A percentile compares a stretch with the other conserved stretches of the same genome.
These are phyloP conservation scores for Cercophora newfieldiana DNA, from an alignment of 495 filamentous ascomycete species.

Conservation along the genomic window DNA sequence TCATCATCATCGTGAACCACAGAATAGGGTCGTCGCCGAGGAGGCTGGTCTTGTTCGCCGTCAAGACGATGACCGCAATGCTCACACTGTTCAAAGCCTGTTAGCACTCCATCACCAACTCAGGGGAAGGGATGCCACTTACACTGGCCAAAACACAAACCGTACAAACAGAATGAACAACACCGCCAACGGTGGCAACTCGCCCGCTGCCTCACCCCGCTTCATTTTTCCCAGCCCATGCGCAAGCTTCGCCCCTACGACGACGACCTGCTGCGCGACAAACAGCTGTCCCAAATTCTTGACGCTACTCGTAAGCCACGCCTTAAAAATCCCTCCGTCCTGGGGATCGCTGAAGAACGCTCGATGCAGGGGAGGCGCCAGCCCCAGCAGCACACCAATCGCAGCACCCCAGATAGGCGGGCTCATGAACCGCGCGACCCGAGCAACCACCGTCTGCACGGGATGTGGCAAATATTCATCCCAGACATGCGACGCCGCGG, in stretches of 20 bases:
- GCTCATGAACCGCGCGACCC: conserved; percentile 56
- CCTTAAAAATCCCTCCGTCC: conserved; percentile 64
- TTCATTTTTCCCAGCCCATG: conserved; percentile 53
- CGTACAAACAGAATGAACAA: conserved; percentile 58
- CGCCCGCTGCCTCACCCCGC: conserved; percentile 31
- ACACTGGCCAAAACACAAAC: conserved; percentile 65
- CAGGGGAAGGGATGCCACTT: not conserved
- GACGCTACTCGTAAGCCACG: conserved; percentile 66
- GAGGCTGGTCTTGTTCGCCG: conserved; percentile 57
- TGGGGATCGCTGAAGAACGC: conserved; percentile 62
- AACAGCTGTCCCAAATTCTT: conserved; percentile 68
- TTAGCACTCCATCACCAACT: not conserved
- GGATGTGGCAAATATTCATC: conserved; percentile 34
- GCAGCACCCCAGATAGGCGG: conserved; percentile 61
- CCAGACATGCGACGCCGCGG: conserved; percentile 38
- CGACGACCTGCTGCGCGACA: conserved; percentile 65
- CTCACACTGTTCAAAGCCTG: conserved; percentile 31
- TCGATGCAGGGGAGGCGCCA: conserved; percentile 59
- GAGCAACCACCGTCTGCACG: conserved; percentile 39
- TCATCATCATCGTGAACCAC: conserved; percentile 75
- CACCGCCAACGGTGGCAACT: conserved; percentile 51
- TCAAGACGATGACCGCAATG: conserved; percentile 58
- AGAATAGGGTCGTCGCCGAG: conserved; percentile 64
- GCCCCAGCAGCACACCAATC: conserved; percentile 58
- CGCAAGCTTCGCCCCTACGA: conserved; percentile 66